Evolutionary conservation across 2,329 filamentous ascomycete genomes (phyloP), one percentile per base, ranked within the genome.

Genomic region (Cladosporium sp.): DNA sequence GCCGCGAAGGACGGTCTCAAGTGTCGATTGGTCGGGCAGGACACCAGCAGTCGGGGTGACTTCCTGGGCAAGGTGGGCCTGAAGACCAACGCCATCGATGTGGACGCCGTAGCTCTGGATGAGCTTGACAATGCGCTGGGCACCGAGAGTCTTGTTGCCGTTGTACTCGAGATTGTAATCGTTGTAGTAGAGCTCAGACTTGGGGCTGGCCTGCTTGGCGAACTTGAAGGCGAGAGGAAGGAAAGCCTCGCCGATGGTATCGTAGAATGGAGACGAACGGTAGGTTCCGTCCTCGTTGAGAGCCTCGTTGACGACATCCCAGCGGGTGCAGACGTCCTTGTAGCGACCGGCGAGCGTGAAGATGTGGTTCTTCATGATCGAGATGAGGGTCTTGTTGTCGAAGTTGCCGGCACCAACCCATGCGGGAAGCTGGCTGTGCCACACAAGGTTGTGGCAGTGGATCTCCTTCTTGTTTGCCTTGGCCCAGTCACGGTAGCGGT

Each of bases 61-160:
- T 40, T 76, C 77, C 12, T 74, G 71, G 52, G 72, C 73, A 45
- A 84, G 73, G 67, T 85, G 83, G 19, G 75, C 74, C 68, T 85
- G 82, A 3, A 80, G 74, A 47, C 82, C 82, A 51, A 73, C 63
- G 24, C 72, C 72, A 35, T 74, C 68, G 35, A 73, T 71, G 44
- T 70, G 67, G 32, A 65, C 66, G 10, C 61, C 63, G 51, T 68
- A 65, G 12, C 57, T 45, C 53, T 68, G 54, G 22, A 69, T 53
- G 20, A 62, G 51, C 36, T 65, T 59, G 19, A 70, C 62, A 17
- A 70, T 63, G 12, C 60, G 56, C 53, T 63, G 58, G 2, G 64
- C 65, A 34, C 64, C 67, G 5, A 52, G 52, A 15, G 62, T 59
- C 50, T 69, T 69, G 42, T 45, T 59, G 34, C 59, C 62, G 32